Evolutionary conservation across 371 early-diverging fungal species (phyloP), one percentile per base, ranked within the genome.

Genomic region (Cokeromyces recurvatus): DNA sequence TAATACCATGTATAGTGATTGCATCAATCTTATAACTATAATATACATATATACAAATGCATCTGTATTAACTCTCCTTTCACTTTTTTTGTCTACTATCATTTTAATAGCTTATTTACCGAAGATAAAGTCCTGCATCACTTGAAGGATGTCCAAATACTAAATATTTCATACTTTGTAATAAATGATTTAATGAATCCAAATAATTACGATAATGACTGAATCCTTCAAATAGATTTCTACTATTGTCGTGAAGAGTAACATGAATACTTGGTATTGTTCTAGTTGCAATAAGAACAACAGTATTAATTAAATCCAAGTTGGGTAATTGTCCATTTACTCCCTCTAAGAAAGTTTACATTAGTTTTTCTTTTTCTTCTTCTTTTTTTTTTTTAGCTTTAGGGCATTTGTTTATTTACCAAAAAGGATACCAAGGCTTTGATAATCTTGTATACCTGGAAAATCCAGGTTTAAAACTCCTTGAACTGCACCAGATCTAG

Each of bases 261-360:
- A 79, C 47, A 8, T 72, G 71, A 12, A 87, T 64, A 19, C 75
- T 70, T 25, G 78, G 75, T 21, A 55, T 57, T 32, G 70, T 48
- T 20, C 59, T 59, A 14, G 46, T 35, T 27, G 80, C 71, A 23
- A 85, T 70, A 6, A 65, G 61, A 25, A 78, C 73, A 15, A 88
- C 76, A 4, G 89, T 86, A 43, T 90, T 90, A 50, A 95, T 78
- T 46, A 94, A 66, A 59, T 97, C 98, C 22, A 93, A 74, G 61
- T 97, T 97, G 11, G 95, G 90, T 43, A 94, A 76, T 55, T 91
- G 94, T 3, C 98, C 97, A 65, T 91, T 91, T 32, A 90, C 79
- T 1, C 97, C 96, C 74, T 89, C 92, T 84, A 71, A n/a, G n/a
- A n/a, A n/a, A n/a, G n/a, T n/a, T n/a, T n/a, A n/a, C n/a, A n/a